phyloP scores from a whole-genome alignment of 1,284 basidiomycete species.

The Tilletia horrida region DNA sequence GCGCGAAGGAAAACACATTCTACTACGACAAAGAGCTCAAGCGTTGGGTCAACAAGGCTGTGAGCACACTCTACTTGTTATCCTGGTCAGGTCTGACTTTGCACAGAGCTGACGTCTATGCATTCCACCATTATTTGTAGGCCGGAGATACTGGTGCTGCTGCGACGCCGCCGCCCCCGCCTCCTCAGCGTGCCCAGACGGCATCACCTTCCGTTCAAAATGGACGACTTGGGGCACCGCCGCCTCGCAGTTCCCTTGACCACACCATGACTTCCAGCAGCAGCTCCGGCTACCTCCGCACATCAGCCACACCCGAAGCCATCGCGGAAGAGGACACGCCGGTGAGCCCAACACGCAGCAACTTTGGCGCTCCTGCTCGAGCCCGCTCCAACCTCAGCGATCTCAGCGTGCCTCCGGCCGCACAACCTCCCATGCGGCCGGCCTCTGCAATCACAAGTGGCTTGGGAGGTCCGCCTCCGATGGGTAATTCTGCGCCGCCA shows the following conservation, averaged over 20 bases:
- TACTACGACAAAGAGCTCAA: slow-evolving; percentile 92
- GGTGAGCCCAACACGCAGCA: slow-evolving; percentile 23
- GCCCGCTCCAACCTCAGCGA: slow-evolving; percentile 45
- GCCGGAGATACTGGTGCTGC: slow-evolving; percentile 40
- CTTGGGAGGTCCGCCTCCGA: slow-evolving; percentile 25
- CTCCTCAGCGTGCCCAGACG: slow-evolving; percentile 43
- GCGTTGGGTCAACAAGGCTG: slow-evolving; percentile 93
- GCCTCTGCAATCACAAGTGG: slow-evolving; percentile 21
- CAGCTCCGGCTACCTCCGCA: slow-evolving; percentile 2
- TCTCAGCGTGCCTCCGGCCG: slow-evolving; percentile 39
- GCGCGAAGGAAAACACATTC: slow-evolving; percentile 78
- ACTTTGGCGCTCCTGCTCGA: slow-evolving; percentile 31
- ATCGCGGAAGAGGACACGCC: slow-evolving; percentile 12
- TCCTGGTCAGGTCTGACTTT: not conserved
- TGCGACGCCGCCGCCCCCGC: slow-evolving; percentile 36
- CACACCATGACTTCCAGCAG: not conserved
- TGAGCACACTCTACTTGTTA: slow-evolving; percentile 54
- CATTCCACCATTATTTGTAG: no score
- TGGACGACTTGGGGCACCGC: slow-evolving; percentile 19
- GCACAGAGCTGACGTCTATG: no score
- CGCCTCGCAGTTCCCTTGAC: not conserved
- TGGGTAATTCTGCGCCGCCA: slow-evolving; percentile 26
- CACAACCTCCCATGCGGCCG: slow-evolving; percentile 32
- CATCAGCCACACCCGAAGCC: not conserved
- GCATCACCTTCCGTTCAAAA: slow-evolving; percentile 41